A percentile compares a stretch with the other conserved stretches of the same genome.
phyloP scores from a whole-genome alignment of 352 stramenopile genomes.

The Pythium brachiatum region DNA sequence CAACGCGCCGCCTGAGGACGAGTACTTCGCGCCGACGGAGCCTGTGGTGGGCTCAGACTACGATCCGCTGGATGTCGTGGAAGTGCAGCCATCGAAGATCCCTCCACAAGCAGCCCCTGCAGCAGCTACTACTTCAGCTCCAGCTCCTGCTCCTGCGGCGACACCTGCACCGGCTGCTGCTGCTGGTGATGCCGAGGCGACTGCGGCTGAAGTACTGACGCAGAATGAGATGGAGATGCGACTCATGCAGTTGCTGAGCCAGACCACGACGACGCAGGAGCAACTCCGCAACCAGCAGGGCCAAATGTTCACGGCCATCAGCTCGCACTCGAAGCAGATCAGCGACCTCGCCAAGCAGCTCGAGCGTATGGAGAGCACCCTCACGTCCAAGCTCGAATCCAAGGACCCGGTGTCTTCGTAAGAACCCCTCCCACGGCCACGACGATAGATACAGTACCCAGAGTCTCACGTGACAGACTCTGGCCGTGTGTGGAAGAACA shows the following conservation, averaged over 20 bases:
- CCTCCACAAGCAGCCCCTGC: background rate
- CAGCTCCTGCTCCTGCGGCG: conserved; percentile 3
- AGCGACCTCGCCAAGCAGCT: conserved; percentile 76
- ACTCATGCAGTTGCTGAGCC: conserved; percentile 70
- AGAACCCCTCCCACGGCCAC: background rate
- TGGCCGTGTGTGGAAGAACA: background rate
- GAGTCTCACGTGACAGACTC: background rate
- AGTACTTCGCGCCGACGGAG: conserved; percentile 20
- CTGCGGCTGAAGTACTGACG: conserved; percentile 15
- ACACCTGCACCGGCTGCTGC: background rate
- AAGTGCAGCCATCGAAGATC: conserved; percentile 26
- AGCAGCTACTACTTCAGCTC: background rate
- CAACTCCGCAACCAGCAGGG: conserved; percentile 77
- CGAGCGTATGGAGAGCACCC: conserved; percentile 70
- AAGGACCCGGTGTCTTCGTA: conserved; percentile 5
- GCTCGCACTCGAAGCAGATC: conserved; percentile 76
- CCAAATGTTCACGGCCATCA: conserved; percentile 80
- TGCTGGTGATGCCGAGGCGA: background rate
- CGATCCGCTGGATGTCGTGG: conserved; percentile 24
- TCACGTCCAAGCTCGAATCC: conserved; percentile 53
- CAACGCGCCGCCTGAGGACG: conserved; percentile 27
- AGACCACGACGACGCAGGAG: conserved; percentile 80
- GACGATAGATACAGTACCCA: background rate
- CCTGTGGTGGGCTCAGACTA: conserved; percentile 8
- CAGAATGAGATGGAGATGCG: conserved; percentile 75